Evolutionary conservation across 2,329 filamentous ascomycete genomes (phyloP).

Genomic region (Ceratocystis diversiconidia): DNA sequence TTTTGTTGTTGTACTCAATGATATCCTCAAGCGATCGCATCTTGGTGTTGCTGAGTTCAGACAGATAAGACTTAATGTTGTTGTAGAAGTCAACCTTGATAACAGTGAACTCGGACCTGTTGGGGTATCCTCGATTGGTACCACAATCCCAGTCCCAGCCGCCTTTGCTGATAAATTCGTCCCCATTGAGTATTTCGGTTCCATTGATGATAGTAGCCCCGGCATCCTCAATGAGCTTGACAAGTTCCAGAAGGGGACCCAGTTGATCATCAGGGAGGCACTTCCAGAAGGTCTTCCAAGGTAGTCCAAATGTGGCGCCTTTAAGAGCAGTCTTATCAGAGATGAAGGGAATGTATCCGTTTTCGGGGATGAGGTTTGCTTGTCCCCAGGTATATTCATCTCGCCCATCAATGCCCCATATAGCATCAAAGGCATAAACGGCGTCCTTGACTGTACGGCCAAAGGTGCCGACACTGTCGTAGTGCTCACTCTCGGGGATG

Average conservation of each 20-base stretch:
- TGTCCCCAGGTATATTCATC: conserved; percentile 55
- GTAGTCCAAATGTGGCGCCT: conserved; percentile 53
- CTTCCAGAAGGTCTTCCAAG: conserved; percentile 58
- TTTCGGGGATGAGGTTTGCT: conserved; percentile 35
- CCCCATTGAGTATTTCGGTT: conserved; percentile 51
- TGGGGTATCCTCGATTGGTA: conserved; percentile 25
- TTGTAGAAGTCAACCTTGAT: no score
- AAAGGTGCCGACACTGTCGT: conserved; percentile 56
- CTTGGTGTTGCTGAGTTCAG: no score
- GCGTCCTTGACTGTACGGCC: conserved; percentile 56
- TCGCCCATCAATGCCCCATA: conserved; percentile 46
- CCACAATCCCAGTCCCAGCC: conserved; percentile 69
- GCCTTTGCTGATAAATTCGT: conserved; percentile 46
- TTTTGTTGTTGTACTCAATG: conserved; percentile 26
- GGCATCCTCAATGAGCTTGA: conserved; percentile 37
- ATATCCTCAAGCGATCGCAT: no score
- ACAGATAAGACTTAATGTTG: no score
- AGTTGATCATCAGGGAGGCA: conserved; percentile 43
- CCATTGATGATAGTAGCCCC: conserved; percentile 56
- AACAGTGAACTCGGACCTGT: no score
- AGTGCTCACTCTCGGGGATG: conserved; percentile 51
- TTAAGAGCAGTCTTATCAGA: conserved; percentile 38
- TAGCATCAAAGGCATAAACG: conserved; percentile 49
- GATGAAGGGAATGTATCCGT: conserved; percentile 45
- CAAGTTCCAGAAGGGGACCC: conserved; percentile 31